Evolutionary conservation across 768 basidiomycete genomes (phyloP).

Genomic region (Amyloporia xantha): DNA sequence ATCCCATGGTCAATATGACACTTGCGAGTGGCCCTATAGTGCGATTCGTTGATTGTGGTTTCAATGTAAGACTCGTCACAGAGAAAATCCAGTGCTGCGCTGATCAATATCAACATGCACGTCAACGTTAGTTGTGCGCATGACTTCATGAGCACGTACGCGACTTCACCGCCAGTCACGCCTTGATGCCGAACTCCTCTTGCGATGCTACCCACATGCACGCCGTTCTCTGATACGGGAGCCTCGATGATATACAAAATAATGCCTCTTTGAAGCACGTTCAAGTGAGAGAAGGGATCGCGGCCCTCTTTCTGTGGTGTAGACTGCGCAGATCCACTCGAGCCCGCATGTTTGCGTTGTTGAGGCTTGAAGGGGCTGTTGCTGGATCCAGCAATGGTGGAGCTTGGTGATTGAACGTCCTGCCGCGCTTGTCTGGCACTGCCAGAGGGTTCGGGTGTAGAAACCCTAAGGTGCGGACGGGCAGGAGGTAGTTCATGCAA

Average conservation of each 20-base stretch:
- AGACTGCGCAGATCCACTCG: too few species aligned
- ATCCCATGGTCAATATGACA: not conserved
- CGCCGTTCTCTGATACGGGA: not conserved
- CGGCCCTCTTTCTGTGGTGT: too few species aligned
- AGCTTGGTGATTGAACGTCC: too few species aligned
- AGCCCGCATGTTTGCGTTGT: too few species aligned
- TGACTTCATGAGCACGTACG: slow-evolving; percentile 9
- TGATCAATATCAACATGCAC: too few species aligned
- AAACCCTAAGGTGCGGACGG: too few species aligned
- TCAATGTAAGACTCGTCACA: slow-evolving; percentile 14
- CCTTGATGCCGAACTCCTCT: slow-evolving; percentile 7
- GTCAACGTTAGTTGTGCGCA: too few species aligned
- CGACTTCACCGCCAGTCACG: not conserved
- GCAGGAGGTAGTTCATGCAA: too few species aligned
- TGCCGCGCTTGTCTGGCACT: too few species aligned
- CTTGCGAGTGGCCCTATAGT: slow-evolving; percentile 3
- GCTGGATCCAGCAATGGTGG: too few species aligned
- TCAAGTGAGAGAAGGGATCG: slow-evolving; percentile 19
- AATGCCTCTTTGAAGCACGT: slow-evolving; percentile 16
- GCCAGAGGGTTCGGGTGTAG: too few species aligned
- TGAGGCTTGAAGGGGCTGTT: too few species aligned
- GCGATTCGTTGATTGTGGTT: slow-evolving; percentile 5
- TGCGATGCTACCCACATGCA: slow-evolving; percentile 3
- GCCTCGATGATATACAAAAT: slow-evolving; percentile 17
- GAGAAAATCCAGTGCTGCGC: slow-evolving; percentile 18